Percentiles rank a stretch among this genome's conserved stretches.
Conservation (phyloP, 768 basidiomycete species). For the Galerina sulciceps region DNA sequence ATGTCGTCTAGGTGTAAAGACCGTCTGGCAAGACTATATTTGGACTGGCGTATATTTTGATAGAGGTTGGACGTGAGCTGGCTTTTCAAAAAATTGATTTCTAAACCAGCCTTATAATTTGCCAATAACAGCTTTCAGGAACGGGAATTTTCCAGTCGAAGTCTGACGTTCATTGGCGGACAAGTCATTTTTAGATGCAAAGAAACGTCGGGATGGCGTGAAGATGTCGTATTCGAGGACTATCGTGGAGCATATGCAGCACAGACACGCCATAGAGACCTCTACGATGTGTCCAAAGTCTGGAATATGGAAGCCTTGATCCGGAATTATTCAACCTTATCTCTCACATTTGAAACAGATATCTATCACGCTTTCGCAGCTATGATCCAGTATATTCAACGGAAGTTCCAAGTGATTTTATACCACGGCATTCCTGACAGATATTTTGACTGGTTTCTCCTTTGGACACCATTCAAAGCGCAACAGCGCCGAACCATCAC, state of each 20-base stretch:
- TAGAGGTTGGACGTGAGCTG: slow-evolving; percentile 8
- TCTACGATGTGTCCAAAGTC: background rate
- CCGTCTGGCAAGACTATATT: background rate
- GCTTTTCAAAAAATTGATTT: background rate
- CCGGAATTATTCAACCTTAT: background rate
- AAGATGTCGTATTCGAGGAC: slow-evolving; percentile 9
- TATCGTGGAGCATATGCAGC: background rate
- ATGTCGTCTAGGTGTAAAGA: background rate
- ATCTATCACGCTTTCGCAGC: slow-evolving; percentile 12
- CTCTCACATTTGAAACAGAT: slow-evolving; percentile 2
- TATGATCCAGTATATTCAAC: background rate
- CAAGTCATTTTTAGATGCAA: slow-evolving; percentile 6
- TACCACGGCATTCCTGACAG: slow-evolving; percentile 7
- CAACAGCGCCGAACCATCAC: background rate
- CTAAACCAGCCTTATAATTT: background rate
- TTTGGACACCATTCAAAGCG: background rate
- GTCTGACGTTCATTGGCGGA: slow-evolving; percentile 4
- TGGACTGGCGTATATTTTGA: background rate
- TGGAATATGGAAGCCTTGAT: background rate
- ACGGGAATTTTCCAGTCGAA: slow-evolving; percentile 3
- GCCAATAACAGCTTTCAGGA: slow-evolving; percentile 4
- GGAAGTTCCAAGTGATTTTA: background rate
- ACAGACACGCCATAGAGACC: background rate
- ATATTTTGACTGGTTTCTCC: slow-evolving; percentile 9
- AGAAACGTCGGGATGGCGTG: background rate